Base-by-base conservation (phyloP, 352 stramenopile genomes). In the Phytophthora citricola region DNA sequence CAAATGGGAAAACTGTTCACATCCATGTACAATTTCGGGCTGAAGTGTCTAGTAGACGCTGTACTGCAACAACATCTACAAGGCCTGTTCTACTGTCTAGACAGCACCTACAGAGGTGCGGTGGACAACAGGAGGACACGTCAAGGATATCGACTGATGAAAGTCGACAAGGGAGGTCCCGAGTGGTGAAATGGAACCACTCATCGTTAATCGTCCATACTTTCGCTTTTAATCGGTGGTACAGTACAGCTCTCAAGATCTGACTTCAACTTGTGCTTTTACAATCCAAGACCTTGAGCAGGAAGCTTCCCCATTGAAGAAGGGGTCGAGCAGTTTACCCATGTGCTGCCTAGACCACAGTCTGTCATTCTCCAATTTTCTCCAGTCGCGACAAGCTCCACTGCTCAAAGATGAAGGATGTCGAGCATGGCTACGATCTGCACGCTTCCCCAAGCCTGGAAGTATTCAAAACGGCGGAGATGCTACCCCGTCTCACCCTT, bases 361-460 rank as follows among this genome's bases (percentile, higher is more conserved):
- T 2, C 39, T 39, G 39, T 15, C 60, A 68, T 55, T 68, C 27
- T 52, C 27, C 36, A 48, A 56, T 57, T 68, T 63, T 20, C 32
- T 14, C 22, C 31, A 4, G 10, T 54, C 22, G 36, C 39, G 3
- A 5, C 59, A 44, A 67, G 34, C 40, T 34, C 20, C 15, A 17
- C 3, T n/a, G 32, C 17, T 44, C 7, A 5, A 27, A 64, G 55
- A 71, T 71, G 64, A 63, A 63, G 11, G 57, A 72, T 38, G 44
- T 55, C 32, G 58, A 70, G 38, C 46, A 65, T 44, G 51, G 50
- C 20, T 76, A 72, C 63, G 57, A 72, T 11, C 9, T 64, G 17
- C 45, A 76, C 17, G 38, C 45, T 24, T 76, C 68, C 5, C 68
- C 32, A 72, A 72, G 24, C 66, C 54, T 29, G 46, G 51, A 7